A percentile compares a stretch with the other conserved stretches of the same genome.
Conservation (phyloP, 2,329 filamentous ascomycete species). For the Chalaropsis thielavioides region DNA sequence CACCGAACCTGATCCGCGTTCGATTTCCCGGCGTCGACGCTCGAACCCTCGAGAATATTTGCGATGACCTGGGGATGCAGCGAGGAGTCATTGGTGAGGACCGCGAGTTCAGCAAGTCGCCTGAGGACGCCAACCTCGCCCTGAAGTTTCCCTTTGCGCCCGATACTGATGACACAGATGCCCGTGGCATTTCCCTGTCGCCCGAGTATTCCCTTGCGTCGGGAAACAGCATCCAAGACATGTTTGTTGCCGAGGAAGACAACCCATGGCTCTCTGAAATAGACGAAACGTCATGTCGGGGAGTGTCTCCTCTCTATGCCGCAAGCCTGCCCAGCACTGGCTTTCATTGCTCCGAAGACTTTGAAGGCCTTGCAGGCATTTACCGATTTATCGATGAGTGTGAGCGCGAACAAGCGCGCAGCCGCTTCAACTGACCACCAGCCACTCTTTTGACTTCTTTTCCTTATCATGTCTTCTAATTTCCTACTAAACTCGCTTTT, state of each 20-base stretch:
- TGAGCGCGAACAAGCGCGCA: conserved; percentile 26
- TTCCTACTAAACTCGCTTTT: conserved; percentile 2
- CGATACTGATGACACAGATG: conserved; percentile 24
- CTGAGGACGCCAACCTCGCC: conserved; percentile 54
- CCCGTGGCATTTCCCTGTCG: conserved; percentile 27
- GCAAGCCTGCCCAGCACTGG: conserved; percentile 28
- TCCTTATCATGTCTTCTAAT: conserved; percentile 3
- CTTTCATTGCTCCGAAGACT: conserved; percentile 34
- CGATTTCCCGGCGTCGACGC: conserved; percentile 86
- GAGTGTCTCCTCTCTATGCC: conserved; percentile 29
- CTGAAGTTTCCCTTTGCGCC: conserved; percentile 80
- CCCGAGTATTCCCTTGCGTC: conserved; percentile 37
- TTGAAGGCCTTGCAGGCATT: conserved; percentile 42
- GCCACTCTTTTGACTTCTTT: conserved; percentile 9
- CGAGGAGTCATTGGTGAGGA: conserved; percentile 71
- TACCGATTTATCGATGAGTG: conserved; percentile 46
- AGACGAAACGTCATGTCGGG: conserved; percentile 35
- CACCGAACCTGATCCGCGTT: conserved; percentile 54
- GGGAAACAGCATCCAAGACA: conserved; percentile 28
- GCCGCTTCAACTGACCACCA: conserved; percentile 5
- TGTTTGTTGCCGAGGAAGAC: conserved; percentile 30
- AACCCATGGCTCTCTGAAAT: conserved; percentile 34
- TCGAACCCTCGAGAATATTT: conserved; percentile 66
- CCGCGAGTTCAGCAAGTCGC: conserved; percentile 50
- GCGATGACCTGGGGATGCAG: conserved; percentile 72